Evolutionary conservation across 441 rosid genomes (phyloP), one percentile per base, ranked within the genome.

Genomic region (Gossypium trilobum): DNA sequence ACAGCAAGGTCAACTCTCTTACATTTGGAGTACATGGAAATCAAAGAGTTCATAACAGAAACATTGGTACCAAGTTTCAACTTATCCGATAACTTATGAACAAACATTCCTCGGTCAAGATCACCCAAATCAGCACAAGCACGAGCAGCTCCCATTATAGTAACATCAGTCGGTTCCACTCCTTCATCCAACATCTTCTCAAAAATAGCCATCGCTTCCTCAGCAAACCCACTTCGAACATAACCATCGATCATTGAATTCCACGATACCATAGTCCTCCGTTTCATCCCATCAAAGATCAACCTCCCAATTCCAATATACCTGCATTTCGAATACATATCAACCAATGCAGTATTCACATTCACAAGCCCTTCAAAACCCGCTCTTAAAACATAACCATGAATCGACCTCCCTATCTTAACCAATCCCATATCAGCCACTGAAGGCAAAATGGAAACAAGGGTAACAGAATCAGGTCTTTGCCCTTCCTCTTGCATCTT

Each of bases 81-180:
- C 16, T 80, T 83, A 71, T 80, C 83, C 5, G 73, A 72, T 74
- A 91, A 70, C 76, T 81, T 79, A 76, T 91, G 98, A 44, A 94
- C 78, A 73, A 85, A 81, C 73, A 69, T 83, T 71, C 93, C 98
- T 23, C 65, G 75, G 73, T 90, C 86, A 62, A 91, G 85, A 80
- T 94, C 87, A 29, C 91, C 96, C 50, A 83, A 72, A 77, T 87
- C 92, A 44, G 93, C 90, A 79, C 97, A 91, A 20, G 96, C 96
- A 78, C 82, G 93, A 67, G 87, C 80, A 72, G 88, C 92, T 74
- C 84, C 85, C 95, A 94, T 89, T 42, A 91, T 60, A 33, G 93
- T 86, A 68, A 94, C 97, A 83, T 86, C 88, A n/a, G 86, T 89
- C 0, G 95, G 95, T 79, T 85, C 86, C 76, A 90, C 81, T 54